Conservation (phyloP, 768 basidiomycete species). For the Leccinum longicurvipes region DNA sequence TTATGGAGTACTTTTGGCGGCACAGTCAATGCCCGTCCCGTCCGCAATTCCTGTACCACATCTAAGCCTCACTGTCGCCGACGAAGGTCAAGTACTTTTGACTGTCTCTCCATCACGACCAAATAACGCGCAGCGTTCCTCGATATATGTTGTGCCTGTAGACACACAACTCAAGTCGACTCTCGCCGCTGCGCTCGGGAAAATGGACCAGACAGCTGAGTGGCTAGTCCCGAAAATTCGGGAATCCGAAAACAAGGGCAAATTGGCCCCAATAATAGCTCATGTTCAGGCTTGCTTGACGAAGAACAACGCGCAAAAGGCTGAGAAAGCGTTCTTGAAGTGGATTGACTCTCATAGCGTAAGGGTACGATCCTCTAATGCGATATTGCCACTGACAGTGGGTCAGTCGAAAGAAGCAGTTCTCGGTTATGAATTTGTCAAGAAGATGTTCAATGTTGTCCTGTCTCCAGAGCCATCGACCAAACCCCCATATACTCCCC, state of each 20-base stretch:
- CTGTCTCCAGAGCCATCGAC: constrained; percentile 40
- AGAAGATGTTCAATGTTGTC: constrained; percentile 51
- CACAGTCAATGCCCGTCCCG: constrained; percentile 50
- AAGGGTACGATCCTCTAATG: not conserved
- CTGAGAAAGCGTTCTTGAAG: constrained; percentile 57
- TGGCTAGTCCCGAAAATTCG: constrained; percentile 40
- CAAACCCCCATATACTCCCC: constrained; percentile 48
- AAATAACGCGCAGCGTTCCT: constrained; percentile 37
- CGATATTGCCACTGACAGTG: not conserved
- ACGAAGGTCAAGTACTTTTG: constrained; percentile 50
- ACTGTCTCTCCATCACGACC: constrained; percentile 35
- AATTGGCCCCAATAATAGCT: constrained; percentile 33
- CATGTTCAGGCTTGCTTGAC: constrained; percentile 40
- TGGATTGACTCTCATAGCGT: constrained; percentile 48
- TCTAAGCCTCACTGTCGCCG: constrained; percentile 32
- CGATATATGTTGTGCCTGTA: constrained; percentile 58
- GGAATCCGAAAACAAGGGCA: constrained; percentile 16
- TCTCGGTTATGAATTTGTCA: constrained; percentile 53
- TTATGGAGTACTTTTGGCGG: constrained; percentile 61
- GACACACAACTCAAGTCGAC: constrained; percentile 52
- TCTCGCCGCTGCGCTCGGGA: constrained; percentile 62
- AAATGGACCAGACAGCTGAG: constrained; percentile 37
- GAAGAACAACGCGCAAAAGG: constrained; percentile 45
- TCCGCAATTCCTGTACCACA: constrained; percentile 34
- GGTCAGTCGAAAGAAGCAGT: constrained; percentile 15